phyloP scores from a whole-genome alignment of 495 filamentous ascomycete species.

The Clohesyomyces aquaticus region DNA sequence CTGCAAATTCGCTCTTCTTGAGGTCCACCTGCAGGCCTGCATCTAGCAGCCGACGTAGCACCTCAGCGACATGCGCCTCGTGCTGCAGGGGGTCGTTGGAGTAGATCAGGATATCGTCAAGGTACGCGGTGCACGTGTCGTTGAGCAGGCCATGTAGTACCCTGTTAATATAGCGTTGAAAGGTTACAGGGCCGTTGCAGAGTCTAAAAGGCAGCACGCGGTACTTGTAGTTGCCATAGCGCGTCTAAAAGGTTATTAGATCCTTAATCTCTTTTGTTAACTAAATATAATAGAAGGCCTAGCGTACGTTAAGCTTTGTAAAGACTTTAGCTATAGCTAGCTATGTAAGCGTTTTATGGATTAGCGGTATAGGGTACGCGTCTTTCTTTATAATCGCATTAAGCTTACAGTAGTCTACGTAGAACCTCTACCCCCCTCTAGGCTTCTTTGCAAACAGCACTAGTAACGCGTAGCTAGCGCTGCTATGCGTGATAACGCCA shows the following conservation, averaged over 20 bases:
- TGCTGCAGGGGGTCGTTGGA: constrained; percentile 20
- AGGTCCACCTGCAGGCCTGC: constrained; percentile 38
- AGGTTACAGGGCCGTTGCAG: constrained; percentile 36
- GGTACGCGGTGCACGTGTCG: constrained; percentile 40
- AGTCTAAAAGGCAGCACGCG: constrained; percentile 47
- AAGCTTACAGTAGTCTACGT: constrained; percentile 40
- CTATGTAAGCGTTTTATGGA: constrained; percentile 49
- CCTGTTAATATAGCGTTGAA: constrained; percentile 46
- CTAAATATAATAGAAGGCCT: constrained; percentile 31
- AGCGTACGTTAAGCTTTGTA: constrained; percentile 52
- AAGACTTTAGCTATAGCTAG: constrained; percentile 47
- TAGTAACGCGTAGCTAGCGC: too few relatives aligned
- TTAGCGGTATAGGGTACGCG: constrained; percentile 52
- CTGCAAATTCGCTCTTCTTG: constrained; percentile 43
- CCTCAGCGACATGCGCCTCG: constrained; percentile 16
- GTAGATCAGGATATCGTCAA: constrained; percentile 43
- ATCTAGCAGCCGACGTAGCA: constrained; percentile 26
- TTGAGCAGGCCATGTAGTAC: constrained; percentile 39
- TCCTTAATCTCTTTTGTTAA: constrained; percentile 38
- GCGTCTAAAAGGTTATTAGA: constrained; percentile 43
- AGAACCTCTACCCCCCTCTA: too few relatives aligned
- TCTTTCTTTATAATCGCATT: constrained; percentile 54
- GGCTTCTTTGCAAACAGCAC: too few relatives aligned
- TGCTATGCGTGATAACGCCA: too few relatives aligned
- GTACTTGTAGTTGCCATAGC: constrained; percentile 46